Evolutionary conservation across 31 red algal genomes (phyloP).

Genomic region (Odonthalia washingtoniensis): DNA sequence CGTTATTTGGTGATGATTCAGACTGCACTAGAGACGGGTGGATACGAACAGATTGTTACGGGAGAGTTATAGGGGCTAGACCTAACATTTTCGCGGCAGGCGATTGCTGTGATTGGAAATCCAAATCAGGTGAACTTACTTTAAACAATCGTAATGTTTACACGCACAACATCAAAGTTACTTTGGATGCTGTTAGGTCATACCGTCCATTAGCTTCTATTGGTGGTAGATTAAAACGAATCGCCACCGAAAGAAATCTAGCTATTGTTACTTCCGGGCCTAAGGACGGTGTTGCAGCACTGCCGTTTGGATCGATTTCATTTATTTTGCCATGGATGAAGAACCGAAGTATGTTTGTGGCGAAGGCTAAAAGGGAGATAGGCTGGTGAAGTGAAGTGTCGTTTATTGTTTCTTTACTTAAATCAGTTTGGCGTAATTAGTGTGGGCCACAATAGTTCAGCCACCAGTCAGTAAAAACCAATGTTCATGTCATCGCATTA

Average conservation of each 20-base stretch:
- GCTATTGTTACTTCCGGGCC: conserved; percentile 54
- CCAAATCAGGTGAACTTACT: conserved; percentile 48
- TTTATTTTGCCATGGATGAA: conserved; percentile 45
- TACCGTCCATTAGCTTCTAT: conserved; percentile 22
- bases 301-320: conserved; percentile 50
- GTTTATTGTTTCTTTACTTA: no score
- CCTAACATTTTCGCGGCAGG: conserved; percentile 60
- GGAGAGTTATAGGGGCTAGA: conserved; percentile 39
- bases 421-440: no score
- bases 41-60: conserved; percentile 52
- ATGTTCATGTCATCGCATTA: no score
- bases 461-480: no score
- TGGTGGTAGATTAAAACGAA: background rate
- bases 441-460: no score
- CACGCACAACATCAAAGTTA: conserved; percentile 43
- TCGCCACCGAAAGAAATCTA: conserved; percentile 27
- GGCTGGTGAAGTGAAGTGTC: no score
- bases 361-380: conserved; percentile 36
- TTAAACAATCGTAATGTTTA: conserved; percentile 33
- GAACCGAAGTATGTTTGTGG: conserved; percentile 71
- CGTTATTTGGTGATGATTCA: conserved; percentile 3
- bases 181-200: conserved; percentile 26
- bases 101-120: conserved; percentile 52
- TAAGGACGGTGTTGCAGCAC: conserved; percentile 46
- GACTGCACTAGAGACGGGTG: conserved; percentile 52